These are phyloP conservation scores for Drechslerella dactyloides DNA, from an alignment of 2,329 filamentous ascomycete genomes.

Conservation along the genomic window DNA sequence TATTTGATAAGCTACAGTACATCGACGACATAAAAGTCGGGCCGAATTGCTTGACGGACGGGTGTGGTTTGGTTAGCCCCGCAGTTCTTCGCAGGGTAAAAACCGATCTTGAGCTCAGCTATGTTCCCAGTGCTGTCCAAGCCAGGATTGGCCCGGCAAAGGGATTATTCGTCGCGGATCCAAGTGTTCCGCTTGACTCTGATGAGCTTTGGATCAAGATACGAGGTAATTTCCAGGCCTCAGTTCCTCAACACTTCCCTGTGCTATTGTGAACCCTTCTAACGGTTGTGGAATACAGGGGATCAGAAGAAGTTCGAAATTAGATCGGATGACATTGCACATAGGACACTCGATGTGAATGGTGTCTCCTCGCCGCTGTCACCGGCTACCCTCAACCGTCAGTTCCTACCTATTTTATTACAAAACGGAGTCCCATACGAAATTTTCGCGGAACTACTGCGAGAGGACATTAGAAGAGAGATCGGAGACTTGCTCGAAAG, in stretches of 20 bases:
- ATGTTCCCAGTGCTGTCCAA: constrained; percentile 71
- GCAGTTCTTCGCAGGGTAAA: constrained; percentile 66
- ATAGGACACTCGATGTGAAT: constrained; percentile 72
- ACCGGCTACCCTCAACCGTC: constrained; percentile 68
- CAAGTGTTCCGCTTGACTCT: constrained; percentile 60
- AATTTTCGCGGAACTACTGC: constrained; percentile 63
- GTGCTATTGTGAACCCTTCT: constrained; percentile 4
- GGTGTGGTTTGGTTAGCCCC: constrained; percentile 70
- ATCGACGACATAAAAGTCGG: constrained; percentile 57
- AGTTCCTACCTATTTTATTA: constrained; percentile 72
- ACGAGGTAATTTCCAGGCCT: constrained; percentile 54
- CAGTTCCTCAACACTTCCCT: not conserved
- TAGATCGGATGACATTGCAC: constrained; percentile 60
- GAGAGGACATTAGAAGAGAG: constrained; percentile 62
- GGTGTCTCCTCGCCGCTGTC: constrained; percentile 61
- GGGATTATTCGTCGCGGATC: constrained; percentile 73
- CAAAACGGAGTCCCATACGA: constrained; percentile 64
- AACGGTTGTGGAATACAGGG: constrained; percentile 47
- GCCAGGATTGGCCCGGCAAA: constrained; percentile 75
- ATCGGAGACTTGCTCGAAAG: constrained; percentile 62
- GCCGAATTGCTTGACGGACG: constrained; percentile 68
- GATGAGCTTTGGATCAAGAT: constrained; percentile 68
- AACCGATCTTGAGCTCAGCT: constrained; percentile 61
- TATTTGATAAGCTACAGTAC: constrained; percentile 56
- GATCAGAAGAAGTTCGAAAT: constrained; percentile 73